Conservation (phyloP, 805 yeast genomes). For the Metschnikowia baotianmanensis region DNA sequence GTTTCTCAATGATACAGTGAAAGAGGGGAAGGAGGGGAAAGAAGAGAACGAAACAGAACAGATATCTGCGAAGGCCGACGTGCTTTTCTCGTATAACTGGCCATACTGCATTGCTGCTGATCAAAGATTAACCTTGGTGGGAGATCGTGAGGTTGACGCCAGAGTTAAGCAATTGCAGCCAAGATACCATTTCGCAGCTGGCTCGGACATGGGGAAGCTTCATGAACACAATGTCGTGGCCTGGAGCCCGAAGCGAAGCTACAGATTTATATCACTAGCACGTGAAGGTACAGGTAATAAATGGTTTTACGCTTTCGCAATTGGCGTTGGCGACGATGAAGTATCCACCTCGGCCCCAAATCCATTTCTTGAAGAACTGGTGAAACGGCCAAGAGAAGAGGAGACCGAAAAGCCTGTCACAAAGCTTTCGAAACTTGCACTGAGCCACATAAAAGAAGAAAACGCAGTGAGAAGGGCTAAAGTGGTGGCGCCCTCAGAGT, state of each 20-base stretch:
- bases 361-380: conserved; percentile 23
- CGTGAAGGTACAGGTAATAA: conserved; percentile 50
- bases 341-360: conserved; percentile 13
- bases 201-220: conserved; percentile 46
- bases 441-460: background rate
- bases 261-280: conserved; percentile 67
- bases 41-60: conserved; percentile 5
- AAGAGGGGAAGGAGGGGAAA: conserved; percentile 9
- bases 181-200: conserved; percentile 63
- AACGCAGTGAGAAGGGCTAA: conserved; percentile 15
- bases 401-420: background rate
- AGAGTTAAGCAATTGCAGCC: conserved; percentile 50
- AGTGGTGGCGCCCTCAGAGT: conserved; percentile 54
- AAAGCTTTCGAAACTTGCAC: background rate
- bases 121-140: conserved; percentile 43
- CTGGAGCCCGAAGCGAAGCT: conserved; percentile 48
- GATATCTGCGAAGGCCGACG: conserved; percentile 35
- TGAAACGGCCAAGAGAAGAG: conserved; percentile 6
- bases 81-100: conserved; percentile 62
- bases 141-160: conserved; percentile 44
- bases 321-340: conserved; percentile 21
- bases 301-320: conserved; percentile 75
- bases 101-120: conserved; percentile 49
- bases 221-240: conserved; percentile 56
- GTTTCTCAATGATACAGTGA: conserved; percentile 33